phyloP scores from a whole-genome alignment of 176 grass and related monocot species.

The Typha latifolia region DNA sequence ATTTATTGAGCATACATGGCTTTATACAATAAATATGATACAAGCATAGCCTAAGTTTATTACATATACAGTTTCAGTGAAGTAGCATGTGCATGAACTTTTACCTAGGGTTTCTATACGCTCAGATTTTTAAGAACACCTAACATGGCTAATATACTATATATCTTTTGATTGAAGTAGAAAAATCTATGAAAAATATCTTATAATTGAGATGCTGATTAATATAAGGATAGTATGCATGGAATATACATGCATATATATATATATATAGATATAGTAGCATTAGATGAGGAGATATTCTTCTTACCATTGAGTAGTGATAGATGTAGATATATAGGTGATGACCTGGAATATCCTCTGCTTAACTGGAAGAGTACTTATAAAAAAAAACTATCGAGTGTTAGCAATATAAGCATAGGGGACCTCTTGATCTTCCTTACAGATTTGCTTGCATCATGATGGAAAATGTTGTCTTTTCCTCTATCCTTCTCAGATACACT shows the following conservation, averaged over 20 bases:
- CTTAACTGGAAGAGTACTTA: neutral
- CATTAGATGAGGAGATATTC: neutral
- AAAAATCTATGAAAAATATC: no score
- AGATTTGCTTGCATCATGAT: no score
- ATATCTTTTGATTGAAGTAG: no score
- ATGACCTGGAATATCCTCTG: neutral
- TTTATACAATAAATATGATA: no score
- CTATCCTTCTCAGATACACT: no score
- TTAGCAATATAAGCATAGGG: neutral
- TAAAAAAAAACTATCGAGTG: neutral
- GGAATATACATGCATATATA: neutral
- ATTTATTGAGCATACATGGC: no score
- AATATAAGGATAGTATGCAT: neutral
- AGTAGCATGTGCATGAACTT: neutral
- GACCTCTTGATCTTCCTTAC: neutral
- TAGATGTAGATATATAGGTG: neutral
- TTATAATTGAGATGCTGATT: neutral
- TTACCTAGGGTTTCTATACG: neutral
- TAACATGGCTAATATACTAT: no score
- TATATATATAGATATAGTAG: neutral
- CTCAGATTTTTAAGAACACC: neutral
- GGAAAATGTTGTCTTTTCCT: no score
- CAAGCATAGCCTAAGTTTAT: no score
- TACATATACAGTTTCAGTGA: neutral
- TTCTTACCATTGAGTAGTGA: constrained; percentile 2